Conservation (phyloP, 257 asterid species). For the Anisodus tanguticus region DNA sequence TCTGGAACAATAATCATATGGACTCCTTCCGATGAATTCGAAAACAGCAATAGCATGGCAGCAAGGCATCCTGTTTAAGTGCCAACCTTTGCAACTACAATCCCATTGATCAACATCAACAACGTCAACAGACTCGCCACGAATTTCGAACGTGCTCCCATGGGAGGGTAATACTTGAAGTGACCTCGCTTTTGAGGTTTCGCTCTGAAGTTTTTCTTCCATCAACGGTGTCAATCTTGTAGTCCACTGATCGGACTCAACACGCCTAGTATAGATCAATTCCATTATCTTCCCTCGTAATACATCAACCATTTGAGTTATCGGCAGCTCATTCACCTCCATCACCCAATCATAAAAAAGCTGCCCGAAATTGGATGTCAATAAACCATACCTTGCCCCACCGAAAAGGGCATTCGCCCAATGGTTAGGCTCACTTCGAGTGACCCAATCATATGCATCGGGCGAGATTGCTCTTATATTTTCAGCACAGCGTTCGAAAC, state of each 20-base stretch:
- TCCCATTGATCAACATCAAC: slow-evolving; percentile 84
- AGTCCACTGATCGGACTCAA: slow-evolving; percentile 80
- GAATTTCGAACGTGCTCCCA: slow-evolving; percentile 75
- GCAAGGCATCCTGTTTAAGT: slow-evolving; percentile 89
- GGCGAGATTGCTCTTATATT: slow-evolving; percentile 92
- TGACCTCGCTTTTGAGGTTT: slow-evolving; percentile 62
- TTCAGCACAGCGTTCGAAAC: slow-evolving; percentile 65
- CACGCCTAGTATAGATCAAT: slow-evolving; percentile 73
- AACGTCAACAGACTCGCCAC: slow-evolving; percentile 61
- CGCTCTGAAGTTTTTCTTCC: slow-evolving; percentile 85
- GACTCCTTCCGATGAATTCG: slow-evolving; percentile 59
- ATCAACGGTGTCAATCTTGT: slow-evolving; percentile 73
- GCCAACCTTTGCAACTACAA: slow-evolving; percentile 95
- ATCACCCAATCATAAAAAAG: slow-evolving; percentile 91
- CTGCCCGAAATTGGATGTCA: slow-evolving; percentile 91
- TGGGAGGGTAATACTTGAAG: slow-evolving; percentile 54
- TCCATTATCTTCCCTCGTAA: slow-evolving; percentile 96
- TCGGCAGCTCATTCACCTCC: slow-evolving; percentile 94
- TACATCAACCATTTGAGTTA: slow-evolving; percentile 96
- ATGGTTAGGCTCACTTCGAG: slow-evolving; percentile 78
- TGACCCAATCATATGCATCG: slow-evolving; percentile 93
- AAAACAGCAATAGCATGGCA: slow-evolving; percentile 86
- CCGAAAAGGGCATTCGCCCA: slow-evolving; percentile 89
- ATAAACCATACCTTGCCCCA: slow-evolving; percentile 84
- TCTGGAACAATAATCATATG: slow-evolving; percentile 79